A percentile compares a stretch with the other conserved stretches of the same genome.
phyloP scores from a whole-genome alignment of 2,329 filamentous ascomycete species.

The Epichloe sp. region DNA sequence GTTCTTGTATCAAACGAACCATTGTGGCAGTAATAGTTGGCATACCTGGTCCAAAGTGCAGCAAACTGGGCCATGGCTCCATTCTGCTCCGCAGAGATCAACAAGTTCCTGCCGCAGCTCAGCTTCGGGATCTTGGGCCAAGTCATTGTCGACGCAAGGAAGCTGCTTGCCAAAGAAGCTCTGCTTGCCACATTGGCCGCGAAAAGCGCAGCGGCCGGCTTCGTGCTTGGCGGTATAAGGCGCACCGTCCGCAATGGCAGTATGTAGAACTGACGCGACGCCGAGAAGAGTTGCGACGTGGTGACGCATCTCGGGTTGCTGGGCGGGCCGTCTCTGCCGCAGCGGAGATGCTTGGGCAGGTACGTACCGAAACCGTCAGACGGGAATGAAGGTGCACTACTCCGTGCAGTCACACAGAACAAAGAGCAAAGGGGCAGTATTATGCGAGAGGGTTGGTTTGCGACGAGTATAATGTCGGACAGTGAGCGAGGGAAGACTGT shows the following conservation, averaged over 20 bases:
- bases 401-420: not conserved
- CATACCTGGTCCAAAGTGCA: constrained; percentile 68
- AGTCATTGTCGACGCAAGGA: constrained; percentile 83
- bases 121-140: constrained; percentile 60
- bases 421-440: not conserved
- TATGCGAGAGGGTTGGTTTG: not conserved
- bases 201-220: constrained; percentile 75
- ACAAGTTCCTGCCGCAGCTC: constrained; percentile 66
- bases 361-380: not conserved
- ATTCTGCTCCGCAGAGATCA: constrained; percentile 74
- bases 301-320: constrained; percentile 18
- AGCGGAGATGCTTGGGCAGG: not conserved
- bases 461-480: no score
- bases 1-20: not conserved
- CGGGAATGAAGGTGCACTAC: not conserved
- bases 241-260: constrained; percentile 13
- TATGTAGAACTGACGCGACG: constrained; percentile 18
- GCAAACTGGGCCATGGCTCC: constrained; percentile 73
- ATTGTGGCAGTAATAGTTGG: constrained; percentile 3
- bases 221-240: constrained; percentile 56
- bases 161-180: constrained; percentile 80
- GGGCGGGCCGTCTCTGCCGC: constrained; percentile 5
- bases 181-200: constrained; percentile 83
- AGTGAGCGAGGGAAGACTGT: not conserved
- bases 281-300: constrained; percentile 18